phyloP scores from a whole-genome alignment of 2,329 filamentous ascomycete genomes.

The Cercospora janseana region DNA sequence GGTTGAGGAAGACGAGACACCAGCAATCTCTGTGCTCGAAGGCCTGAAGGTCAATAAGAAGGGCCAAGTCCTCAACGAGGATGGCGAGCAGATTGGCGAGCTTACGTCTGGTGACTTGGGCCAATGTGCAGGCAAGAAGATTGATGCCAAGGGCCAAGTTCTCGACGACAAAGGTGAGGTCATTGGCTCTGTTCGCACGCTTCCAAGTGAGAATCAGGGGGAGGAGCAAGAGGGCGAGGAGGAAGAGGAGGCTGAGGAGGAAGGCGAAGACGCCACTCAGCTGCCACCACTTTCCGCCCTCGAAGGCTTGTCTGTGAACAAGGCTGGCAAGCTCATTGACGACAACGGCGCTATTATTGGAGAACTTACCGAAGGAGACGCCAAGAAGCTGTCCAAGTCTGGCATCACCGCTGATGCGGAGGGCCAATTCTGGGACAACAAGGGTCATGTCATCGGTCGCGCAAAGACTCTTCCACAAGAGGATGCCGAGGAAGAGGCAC shows the following conservation, averaged over 20 bases:
- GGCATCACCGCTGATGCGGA: slow-evolving; percentile 47
- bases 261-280: slow-evolving; percentile 37
- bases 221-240: slow-evolving; percentile 39
- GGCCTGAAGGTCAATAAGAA: slow-evolving; percentile 60
- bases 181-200: slow-evolving; percentile 56
- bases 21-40: slow-evolving; percentile 47
- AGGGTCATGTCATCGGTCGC: slow-evolving; percentile 53
- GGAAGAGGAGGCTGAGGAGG: slow-evolving; percentile 35
- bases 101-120: slow-evolving; percentile 57
- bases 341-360: slow-evolving; percentile 48
- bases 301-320: slow-evolving; percentile 52
- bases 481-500: slow-evolving; percentile 49
- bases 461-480: slow-evolving; percentile 50
- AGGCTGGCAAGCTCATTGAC: slow-evolving; percentile 52
- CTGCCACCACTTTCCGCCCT: slow-evolving; percentile 51
- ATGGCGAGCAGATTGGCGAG: slow-evolving; percentile 54
- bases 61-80: slow-evolving; percentile 53
- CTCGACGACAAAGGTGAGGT: slow-evolving; percentile 61
- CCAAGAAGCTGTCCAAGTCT: slow-evolving; percentile 54
- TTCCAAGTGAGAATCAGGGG: slow-evolving; percentile 40
- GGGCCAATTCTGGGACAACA: slow-evolving; percentile 55
- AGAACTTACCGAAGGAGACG: slow-evolving; percentile 51
- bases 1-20: slow-evolving; percentile 37
- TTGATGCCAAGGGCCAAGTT: slow-evolving; percentile 63
- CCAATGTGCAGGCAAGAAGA: slow-evolving; percentile 63